phyloP scores from a whole-genome alignment of 2,329 filamentous ascomycete genomes.

The Grosmannia serpens region DNA sequence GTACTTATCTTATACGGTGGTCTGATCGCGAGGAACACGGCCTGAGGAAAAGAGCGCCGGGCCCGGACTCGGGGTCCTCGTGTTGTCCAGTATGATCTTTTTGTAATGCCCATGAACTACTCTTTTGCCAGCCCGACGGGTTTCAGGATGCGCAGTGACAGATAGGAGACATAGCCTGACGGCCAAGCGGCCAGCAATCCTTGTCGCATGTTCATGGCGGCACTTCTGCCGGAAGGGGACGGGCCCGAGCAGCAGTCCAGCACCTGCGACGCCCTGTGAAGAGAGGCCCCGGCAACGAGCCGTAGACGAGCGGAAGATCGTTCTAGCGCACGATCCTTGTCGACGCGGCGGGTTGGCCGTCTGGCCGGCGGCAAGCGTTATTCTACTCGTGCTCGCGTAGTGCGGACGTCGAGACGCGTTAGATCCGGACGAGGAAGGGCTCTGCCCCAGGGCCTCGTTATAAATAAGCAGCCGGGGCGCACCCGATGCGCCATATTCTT shows the following conservation, averaged over 20 bases:
- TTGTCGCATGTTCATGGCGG: too few relatives aligned
- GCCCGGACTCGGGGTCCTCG: background rate
- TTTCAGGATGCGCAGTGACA: too few relatives aligned
- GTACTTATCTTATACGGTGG: background rate
- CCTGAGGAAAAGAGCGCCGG: background rate
- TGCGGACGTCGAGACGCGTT: background rate
- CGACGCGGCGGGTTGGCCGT: background rate
- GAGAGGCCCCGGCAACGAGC: too few relatives aligned
- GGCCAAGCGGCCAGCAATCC: too few relatives aligned
- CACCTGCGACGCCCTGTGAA: too few relatives aligned
- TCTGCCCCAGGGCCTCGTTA: background rate
- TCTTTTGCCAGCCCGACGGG: background rate
- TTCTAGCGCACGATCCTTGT: background rate
- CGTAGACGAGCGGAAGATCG: too few relatives aligned
- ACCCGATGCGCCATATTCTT: background rate
- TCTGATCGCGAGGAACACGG: background rate
- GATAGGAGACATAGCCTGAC: too few relatives aligned
- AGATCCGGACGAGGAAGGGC: background rate
- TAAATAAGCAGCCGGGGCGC: background rate
- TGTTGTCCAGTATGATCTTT: background rate
- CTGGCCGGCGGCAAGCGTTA: background rate
- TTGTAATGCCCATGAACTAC: background rate
- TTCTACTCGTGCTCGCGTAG: background rate
- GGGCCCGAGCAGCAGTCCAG: background rate
- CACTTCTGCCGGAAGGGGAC: too few relatives aligned